Percentiles rank a stretch among this genome's conserved stretches.
Evolutionary conservation across 78 protist species (phyloP).

Genomic region (Acrasis kona): DNA sequence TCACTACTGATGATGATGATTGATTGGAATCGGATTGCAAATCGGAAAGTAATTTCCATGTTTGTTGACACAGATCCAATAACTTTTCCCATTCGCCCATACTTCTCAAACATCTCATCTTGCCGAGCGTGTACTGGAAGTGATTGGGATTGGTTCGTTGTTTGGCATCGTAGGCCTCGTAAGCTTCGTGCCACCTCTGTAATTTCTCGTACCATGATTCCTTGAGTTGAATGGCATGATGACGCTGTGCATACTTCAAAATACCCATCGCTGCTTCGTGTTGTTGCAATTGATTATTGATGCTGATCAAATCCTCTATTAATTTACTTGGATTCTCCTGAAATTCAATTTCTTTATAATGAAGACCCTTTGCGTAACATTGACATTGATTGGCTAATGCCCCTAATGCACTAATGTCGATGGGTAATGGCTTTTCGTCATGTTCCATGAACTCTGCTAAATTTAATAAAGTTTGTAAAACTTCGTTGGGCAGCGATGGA

Average conservation of each 20-base stretch:
- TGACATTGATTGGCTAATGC: slow-evolving; percentile 82
- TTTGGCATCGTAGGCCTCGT: slow-evolving; percentile 60
- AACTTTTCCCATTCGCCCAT: slow-evolving; percentile 86
- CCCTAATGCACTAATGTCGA: slow-evolving; percentile 64
- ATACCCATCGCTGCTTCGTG: slow-evolving; percentile 92
- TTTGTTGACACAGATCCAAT: neutral
- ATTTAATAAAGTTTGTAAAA: slow-evolving; percentile 71
- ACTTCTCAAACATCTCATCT: slow-evolving; percentile 83
- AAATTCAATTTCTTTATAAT: slow-evolving; percentile 50
- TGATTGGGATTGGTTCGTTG: slow-evolving; percentile 36
- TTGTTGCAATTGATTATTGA: slow-evolving; percentile 83
- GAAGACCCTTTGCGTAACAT: slow-evolving; percentile 95
- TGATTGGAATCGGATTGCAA: too few species aligned
- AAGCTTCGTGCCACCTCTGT: slow-evolving; percentile 89
- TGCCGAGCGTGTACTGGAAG: slow-evolving; percentile 49
- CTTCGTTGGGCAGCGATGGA: slow-evolving; percentile 70
- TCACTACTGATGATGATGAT: too few species aligned
- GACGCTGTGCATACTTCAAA: slow-evolving; percentile 20
- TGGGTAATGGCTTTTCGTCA: slow-evolving; percentile 22
- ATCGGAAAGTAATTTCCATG: too few species aligned
- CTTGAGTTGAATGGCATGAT: slow-evolving; percentile 31
- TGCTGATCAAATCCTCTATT: slow-evolving; percentile 77
- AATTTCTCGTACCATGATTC: slow-evolving; percentile 91
- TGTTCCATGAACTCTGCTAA: slow-evolving; percentile 96
- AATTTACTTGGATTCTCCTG: neutral